Base-by-base conservation (phyloP, 2,329 filamentous ascomycete genomes). In the Botrytis byssoidea region DNA sequence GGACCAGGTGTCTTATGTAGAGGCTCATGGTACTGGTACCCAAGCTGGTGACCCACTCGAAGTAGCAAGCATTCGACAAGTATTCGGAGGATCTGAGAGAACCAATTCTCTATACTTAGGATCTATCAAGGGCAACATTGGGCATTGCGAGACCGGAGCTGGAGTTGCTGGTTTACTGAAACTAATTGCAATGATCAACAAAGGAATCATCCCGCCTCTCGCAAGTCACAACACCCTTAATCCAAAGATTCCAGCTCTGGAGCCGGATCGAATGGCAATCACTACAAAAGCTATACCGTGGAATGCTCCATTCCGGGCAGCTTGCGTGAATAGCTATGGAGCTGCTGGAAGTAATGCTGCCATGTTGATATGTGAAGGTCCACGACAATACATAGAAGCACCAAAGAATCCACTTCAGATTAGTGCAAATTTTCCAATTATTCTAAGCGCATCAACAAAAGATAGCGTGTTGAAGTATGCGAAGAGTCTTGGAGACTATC, bases 141-240 rank as follows among this genome's bases (percentile, higher is more conserved):
- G 79, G 10, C 79, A 80, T 68, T 74, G 81, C 20, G 82, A 83
- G 70, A 81, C 79, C 5, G 82, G 79, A 16, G 79, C 78, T 68
- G 83, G 82, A 22, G 74, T 84, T 37, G 79, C 81, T 16, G 78
- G 77, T 1, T 71, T 83, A 1, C 82, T 85, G 67, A 85, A 85
- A 74, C 76, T 80, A 1, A 78, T 81, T 1, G 69, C 84, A 68
- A 81, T 83, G 76, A 74, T 85, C 3, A 83, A 85, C 73, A 81
- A 82, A 44, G 81, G 81, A 0, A 79, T 83, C 10, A 81, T 84
- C 32, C 80, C 82, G 18, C 83, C 83, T 5, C 84, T 83, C 71
- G 78, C 77, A 46, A 82, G 83, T 51, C 84, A 84, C 63, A 77
- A 80, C 29, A 81, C 74, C 22, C 75, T 79, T 1, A 85, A 85